These are phyloP conservation scores for Hamamelis virginiana DNA, from an alignment of 164 flowering plant species.

Conservation along the genomic window DNA sequence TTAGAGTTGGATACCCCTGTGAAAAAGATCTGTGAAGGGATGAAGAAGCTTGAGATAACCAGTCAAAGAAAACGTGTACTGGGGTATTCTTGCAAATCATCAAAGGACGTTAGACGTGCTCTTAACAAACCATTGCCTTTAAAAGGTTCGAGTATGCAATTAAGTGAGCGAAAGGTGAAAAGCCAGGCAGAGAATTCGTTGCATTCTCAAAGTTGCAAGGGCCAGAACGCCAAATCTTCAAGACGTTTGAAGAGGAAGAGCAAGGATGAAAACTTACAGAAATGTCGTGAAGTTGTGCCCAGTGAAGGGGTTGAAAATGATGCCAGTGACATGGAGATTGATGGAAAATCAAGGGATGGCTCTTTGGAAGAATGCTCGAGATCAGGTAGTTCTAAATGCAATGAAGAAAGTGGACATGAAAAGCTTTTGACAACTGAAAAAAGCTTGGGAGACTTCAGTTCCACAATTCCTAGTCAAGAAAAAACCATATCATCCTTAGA, in stretches of 20 bases:
- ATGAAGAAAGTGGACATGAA: conserved; percentile 20
- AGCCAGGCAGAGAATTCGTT: conserved; percentile 28
- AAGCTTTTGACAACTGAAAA: conserved; percentile 1
- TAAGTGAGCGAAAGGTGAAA: conserved; percentile 30
- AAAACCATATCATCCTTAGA: too few species aligned
- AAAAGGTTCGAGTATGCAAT: conserved; percentile 28
- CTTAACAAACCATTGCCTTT: conserved; percentile 20
- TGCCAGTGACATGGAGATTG: conserved; percentile 38
- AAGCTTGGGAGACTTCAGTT: too few species aligned
- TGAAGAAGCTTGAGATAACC: conserved; percentile 63
- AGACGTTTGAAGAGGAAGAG: conserved; percentile 17
- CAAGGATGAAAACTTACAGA: conserved; percentile 15
- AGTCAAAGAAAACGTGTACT: conserved; percentile 36
- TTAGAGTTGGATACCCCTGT: conserved; percentile 43
- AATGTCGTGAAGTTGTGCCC: conserved; percentile 1
- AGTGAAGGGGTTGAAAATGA: conserved; percentile 23
- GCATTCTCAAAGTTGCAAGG: conserved; percentile 22
- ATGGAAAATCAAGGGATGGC: conserved; percentile 32
- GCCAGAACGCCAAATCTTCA: conserved; percentile 10
- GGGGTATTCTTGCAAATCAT: conserved; percentile 24
- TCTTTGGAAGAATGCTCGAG: conserved; percentile 24
- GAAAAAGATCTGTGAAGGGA: conserved; percentile 44
- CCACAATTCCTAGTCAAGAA: too few species aligned
- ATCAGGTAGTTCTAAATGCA: conserved; percentile 14
- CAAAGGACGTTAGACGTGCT: conserved; percentile 15